Base-by-base conservation (phyloP, 768 basidiomycete species). In the Tulasnella sp. region DNA sequence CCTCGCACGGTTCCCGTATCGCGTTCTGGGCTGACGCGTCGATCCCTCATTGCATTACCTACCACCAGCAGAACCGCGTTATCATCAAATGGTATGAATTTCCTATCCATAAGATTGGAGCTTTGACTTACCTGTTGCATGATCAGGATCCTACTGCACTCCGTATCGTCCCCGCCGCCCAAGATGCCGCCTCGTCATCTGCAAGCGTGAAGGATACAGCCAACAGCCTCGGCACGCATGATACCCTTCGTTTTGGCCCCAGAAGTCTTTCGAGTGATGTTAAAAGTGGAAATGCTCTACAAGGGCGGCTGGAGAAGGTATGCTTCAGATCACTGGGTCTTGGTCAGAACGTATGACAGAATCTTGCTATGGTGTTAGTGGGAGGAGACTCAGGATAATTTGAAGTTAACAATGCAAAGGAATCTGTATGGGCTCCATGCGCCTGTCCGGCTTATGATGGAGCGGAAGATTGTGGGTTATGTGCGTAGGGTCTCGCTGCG, bases 381-480 rank as follows among this genome's bases (percentile, higher is more conserved):
- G 96, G 85, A 93, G 54, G 83, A 83, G 64, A 92, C 94, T 7
- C 93, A 96, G 70, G 86, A 91, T 70, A 86, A 86, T 70, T 69
- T 93, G 51, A 85, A 85, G 69, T 76, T 97, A 60, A 92, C 82
- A 50, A 75, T 95, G 73, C 80, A 91, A 68, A 83, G 94, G 47
- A 83, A 90, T 70, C 69, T 85, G 30, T 85, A 85, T 67, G 96
- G 96, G 34, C 70, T 97, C 65, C 90, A 91, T 68, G 84, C 87
- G 19, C 96, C 96, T 1, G 81, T 95, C 72, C 81, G 94, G 29
- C 76, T 83, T 54, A 76, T 96, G 64, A 98, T 98, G 96, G 96
- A 99, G 71, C 82, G 92, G 68, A 86, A 85, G 75, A 79, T 93
- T 43, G 89, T 94, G 8, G 73, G 80, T 32, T 71, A 80, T 59